Evolutionary conservation across 2,329 filamentous ascomycete genomes (phyloP).

Genomic region (Hypoxylon sp.): DNA sequence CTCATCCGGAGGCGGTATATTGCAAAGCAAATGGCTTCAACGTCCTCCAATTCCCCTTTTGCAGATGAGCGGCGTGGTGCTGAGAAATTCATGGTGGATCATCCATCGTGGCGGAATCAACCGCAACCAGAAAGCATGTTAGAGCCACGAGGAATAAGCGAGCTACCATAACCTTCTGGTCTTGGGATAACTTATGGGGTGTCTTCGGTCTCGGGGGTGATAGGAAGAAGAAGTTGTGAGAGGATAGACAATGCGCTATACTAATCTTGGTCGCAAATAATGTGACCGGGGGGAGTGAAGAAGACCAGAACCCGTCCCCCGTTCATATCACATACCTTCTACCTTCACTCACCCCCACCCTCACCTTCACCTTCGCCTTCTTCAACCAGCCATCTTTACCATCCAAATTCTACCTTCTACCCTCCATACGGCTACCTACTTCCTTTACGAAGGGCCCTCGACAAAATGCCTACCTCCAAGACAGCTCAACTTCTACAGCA

Average conservation of each 20-base stretch:
- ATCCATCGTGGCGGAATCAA: constrained; percentile 15
- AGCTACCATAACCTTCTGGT: background rate
- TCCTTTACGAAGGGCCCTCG: background rate
- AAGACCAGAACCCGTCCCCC: background rate
- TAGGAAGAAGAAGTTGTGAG: background rate
- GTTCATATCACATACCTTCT: background rate
- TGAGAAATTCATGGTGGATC: constrained; percentile 21
- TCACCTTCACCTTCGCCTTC: constrained; percentile 78
- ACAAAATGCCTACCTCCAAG: background rate
- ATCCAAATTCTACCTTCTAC: background rate
- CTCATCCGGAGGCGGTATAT: constrained; percentile 48
- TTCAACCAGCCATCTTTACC: constrained; percentile 60
- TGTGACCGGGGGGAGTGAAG: background rate
- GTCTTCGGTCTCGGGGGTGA: background rate
- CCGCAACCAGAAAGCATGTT: background rate
- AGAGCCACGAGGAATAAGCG: background rate
- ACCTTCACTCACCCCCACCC: too few relatives aligned
- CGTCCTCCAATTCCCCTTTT: background rate
- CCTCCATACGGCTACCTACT: background rate
- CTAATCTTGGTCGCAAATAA: background rate
- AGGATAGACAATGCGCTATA: background rate
- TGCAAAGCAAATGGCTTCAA: constrained; percentile 38
- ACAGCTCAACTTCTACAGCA: background rate
- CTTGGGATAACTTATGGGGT: background rate
- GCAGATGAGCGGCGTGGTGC: background rate